Evolutionary conservation across 106 monocot genomes (phyloP), one percentile per base, ranked within the genome.

Genomic region (Dendrobium officinale): DNA sequence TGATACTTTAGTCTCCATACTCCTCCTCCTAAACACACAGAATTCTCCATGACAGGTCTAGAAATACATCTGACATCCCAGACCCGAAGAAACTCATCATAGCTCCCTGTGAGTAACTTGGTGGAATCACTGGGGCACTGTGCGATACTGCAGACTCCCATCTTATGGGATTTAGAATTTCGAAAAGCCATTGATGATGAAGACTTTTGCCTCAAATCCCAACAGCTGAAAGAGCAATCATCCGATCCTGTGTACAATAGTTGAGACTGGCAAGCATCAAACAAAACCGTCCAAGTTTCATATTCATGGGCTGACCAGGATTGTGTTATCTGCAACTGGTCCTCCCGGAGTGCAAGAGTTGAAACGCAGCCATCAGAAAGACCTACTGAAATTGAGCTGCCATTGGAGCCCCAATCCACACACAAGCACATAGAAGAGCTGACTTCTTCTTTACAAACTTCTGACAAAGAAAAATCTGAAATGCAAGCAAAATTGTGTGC

Each of bases 121-220:
- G 93, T 87, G 1, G 86, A 51, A 75, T 89, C 85, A 19, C 58
- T 75, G 22, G 86, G 86, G 68, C 42, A 78, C 75, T 86, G 92
- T 17, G 92, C 80, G 64, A 99, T 91, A 68, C 92, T 90, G 66
- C 95, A 99, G 3, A 98, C 98, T 42, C 95, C 98, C 98, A 98
- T 98, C 56, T 86, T 88, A 82, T 98, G 98, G 10, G 98, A 85
- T 79, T 92, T 98, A 24, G 83, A 41, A 79, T 98, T 90, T n/a
- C 77, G 84, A 75, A 95, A 98, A 8, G 89, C 89, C 10, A 20
- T 4, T 15, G 75, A 61, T 1, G 79, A 80, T 1, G 92, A 87
- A 51, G 93, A 82, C 51, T 24, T 77, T 58, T 83, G 83, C 55
- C 94, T 84, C 80, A 94, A 56, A 85, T 96, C 96, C 96, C 96